Conservation (phyloP, 495 filamentous ascomycete species). For the Durotheca rogersii region DNA sequence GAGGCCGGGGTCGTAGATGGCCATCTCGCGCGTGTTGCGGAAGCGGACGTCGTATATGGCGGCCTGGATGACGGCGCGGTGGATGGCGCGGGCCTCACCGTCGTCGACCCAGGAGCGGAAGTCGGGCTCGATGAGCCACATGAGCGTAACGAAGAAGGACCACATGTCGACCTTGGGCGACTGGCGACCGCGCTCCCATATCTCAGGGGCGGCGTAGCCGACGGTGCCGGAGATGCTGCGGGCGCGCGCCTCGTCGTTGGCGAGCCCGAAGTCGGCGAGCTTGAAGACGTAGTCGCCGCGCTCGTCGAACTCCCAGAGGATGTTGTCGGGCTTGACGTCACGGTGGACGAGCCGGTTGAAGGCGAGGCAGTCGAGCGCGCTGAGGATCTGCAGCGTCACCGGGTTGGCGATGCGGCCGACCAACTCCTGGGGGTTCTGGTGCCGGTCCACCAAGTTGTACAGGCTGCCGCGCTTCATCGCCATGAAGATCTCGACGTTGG, state of each 20-base stretch:
- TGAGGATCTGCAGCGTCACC: slow-evolving; percentile 36
- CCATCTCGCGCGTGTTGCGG: background rate
- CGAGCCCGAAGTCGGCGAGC: slow-evolving; percentile 42
- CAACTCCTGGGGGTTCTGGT: background rate
- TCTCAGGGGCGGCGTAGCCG: slow-evolving; percentile 39
- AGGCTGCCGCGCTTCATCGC: slow-evolving; percentile 35
- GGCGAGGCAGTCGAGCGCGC: slow-evolving; percentile 35
- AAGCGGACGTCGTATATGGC: background rate
- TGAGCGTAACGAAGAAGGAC: slow-evolving; percentile 46
- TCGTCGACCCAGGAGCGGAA: too few relatives aligned
- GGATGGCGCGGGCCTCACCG: too few relatives aligned
- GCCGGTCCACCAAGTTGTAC: slow-evolving; percentile 12
- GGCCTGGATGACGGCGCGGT: too few relatives aligned
- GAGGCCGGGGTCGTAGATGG: background rate
- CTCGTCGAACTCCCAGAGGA: slow-evolving; percentile 45
- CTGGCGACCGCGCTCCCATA: slow-evolving; percentile 30
- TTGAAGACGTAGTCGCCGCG: slow-evolving; percentile 28
- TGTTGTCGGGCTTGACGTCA: slow-evolving; percentile 81
- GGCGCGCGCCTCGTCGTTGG: slow-evolving; percentile 6
- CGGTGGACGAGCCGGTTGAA: slow-evolving; percentile 67
- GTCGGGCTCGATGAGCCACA: slow-evolving; percentile 34
- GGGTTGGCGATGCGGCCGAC: slow-evolving; percentile 17
- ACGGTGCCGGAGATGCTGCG: slow-evolving; percentile 30
- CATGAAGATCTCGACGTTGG: slow-evolving; percentile 41
- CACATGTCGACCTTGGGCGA: slow-evolving; percentile 44